Evolutionary conservation across 176 grass and related monocot species (phyloP).

Genomic region (Carex parvula): DNA sequence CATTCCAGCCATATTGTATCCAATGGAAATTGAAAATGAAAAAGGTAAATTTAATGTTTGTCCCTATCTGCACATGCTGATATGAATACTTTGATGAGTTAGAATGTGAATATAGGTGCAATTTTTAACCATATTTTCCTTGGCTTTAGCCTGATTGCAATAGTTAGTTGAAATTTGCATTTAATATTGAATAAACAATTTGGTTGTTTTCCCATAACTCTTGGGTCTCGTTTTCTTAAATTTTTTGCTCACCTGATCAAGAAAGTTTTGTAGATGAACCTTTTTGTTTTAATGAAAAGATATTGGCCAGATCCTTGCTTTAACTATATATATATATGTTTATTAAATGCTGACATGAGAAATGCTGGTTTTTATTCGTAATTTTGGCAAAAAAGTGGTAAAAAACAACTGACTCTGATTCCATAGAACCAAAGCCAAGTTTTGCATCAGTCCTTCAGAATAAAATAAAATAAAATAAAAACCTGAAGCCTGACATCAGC

Average conservation of each 20-base stretch:
- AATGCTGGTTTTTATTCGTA: background rate
- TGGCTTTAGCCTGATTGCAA: background rate
- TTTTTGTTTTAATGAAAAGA: background rate
- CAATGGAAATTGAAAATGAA: background rate
- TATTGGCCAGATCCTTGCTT: background rate
- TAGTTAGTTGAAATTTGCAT: background rate
- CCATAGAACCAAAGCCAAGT: background rate
- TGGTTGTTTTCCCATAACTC: background rate
- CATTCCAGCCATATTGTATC: background rate
- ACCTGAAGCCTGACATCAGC: background rate
- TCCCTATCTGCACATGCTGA: background rate
- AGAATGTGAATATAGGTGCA: background rate
- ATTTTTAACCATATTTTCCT: background rate
- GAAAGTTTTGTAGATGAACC: background rate
- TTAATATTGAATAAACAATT: background rate
- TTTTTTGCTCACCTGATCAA: background rate
- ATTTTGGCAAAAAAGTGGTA: background rate
- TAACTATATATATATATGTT: background rate
- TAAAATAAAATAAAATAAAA: background rate
- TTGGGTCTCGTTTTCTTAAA: background rate
- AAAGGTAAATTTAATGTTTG: background rate
- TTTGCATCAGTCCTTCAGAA: background rate
- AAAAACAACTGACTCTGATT: background rate
- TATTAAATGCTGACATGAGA: background rate
- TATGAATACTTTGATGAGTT: conserved; percentile 7